Conservation (phyloP, 768 basidiomycete species). For the Mycena belliarum region DNA sequence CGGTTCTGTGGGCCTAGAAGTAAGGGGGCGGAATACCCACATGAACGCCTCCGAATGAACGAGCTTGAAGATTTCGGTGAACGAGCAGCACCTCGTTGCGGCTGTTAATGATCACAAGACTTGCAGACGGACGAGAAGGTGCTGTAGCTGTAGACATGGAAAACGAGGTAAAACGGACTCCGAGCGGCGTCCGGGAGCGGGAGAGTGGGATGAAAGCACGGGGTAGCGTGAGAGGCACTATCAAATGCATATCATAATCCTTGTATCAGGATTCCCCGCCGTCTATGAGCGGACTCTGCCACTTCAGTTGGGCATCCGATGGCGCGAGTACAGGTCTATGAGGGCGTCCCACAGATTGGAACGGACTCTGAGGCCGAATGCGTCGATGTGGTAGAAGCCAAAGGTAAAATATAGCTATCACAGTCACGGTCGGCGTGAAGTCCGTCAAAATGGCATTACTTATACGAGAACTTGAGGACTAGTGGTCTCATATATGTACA, state of each 20-base stretch:
- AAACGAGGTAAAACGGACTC: background rate
- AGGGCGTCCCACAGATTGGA: background rate
- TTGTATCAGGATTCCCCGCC: background rate
- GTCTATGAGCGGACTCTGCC: background rate
- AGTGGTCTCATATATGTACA: too few species aligned
- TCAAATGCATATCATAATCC: background rate
- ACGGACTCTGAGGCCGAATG: background rate
- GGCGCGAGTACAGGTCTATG: background rate
- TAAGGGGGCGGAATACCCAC: slow-evolving; percentile 39
- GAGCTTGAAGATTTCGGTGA: slow-evolving; percentile 65
- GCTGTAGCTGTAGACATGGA: slow-evolving; percentile 17
- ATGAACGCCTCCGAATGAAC: slow-evolving; percentile 66
- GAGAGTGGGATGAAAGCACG: background rate
- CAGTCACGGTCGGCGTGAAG: background rate
- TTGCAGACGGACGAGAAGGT: slow-evolving; percentile 63
- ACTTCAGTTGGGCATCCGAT: background rate
- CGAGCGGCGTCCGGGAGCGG: background rate
- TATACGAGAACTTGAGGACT: too few species aligned
- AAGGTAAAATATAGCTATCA: background rate
- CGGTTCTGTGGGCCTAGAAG: background rate
- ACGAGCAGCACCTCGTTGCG: slow-evolving; percentile 72
- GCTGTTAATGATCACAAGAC: slow-evolving; percentile 63
- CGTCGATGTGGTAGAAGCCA: slow-evolving; percentile 7
- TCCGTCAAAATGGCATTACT: too few species aligned
- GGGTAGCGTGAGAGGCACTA: background rate